phyloP scores from a whole-genome alignment of 129 eudicot species.

The Kitagawia praeruptora region DNA sequence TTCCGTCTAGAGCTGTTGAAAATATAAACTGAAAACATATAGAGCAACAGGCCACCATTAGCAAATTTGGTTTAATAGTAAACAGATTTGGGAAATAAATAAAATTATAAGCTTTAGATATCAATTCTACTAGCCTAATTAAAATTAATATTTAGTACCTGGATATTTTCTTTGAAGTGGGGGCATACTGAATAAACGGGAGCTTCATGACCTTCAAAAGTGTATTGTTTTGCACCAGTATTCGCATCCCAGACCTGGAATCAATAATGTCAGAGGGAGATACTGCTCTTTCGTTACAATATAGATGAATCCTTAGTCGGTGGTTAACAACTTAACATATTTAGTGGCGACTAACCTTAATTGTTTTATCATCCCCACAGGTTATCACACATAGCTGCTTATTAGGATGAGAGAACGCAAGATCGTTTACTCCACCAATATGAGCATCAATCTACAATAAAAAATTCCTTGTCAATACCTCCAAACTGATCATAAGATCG shows the following conservation, averaged over 20 bases:
- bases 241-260: slow-evolving; percentile 79
- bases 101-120: slow-evolving; percentile 1
- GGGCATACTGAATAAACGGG: slow-evolving; percentile 91
- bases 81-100: background rate
- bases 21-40: slow-evolving; percentile 57
- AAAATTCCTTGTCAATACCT: slow-evolving; percentile 10
- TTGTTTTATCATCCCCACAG: slow-evolving; percentile 86
- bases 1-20: slow-evolving; percentile 87
- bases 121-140: background rate
- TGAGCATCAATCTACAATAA: slow-evolving; percentile 75
- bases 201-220: slow-evolving; percentile 86
- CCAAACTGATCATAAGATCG: background rate
- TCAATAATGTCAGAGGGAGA: slow-evolving; percentile 8
- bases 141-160: slow-evolving; percentile 34
- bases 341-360: slow-evolving; percentile 40
- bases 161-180: slow-evolving; percentile 77
- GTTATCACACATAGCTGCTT: slow-evolving; percentile 89
- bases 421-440: slow-evolving; percentile 90
- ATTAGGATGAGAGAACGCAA: slow-evolving; percentile 83
- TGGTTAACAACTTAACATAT: background rate
- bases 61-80: background rate
- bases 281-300: background rate
- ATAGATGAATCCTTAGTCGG: background rate
- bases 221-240: slow-evolving; percentile 56
- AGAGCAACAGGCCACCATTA: background rate